Conservation (phyloP, 352 stramenopile genomes). For the Pythium biforme region DNA sequence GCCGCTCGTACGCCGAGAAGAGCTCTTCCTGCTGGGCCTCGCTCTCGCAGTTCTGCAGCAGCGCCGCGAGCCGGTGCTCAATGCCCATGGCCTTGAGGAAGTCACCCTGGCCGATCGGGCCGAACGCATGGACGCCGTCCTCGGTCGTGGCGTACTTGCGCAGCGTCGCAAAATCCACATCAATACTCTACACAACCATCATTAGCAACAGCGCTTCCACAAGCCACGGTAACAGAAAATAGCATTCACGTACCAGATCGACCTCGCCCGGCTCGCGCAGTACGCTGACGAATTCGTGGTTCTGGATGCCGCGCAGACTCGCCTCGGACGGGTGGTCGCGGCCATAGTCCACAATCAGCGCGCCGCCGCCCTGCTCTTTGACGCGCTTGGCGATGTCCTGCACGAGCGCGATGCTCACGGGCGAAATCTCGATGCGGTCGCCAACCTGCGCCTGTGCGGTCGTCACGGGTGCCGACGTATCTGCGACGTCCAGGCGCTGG, state of each 20-base stretch:
- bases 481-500: slow-evolving; percentile 54
- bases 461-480: slow-evolving; percentile 42
- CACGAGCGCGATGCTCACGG: slow-evolving; percentile 87
- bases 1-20: slow-evolving; percentile 90
- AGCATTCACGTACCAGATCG: slow-evolving; percentile 82
- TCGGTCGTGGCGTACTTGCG: slow-evolving; percentile 50
- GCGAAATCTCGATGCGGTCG: slow-evolving; percentile 93
- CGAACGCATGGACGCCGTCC: slow-evolving; percentile 69
- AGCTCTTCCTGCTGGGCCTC: slow-evolving; percentile 89
- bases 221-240: no score
- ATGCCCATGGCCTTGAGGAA: slow-evolving; percentile 96
- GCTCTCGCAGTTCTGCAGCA: slow-evolving; percentile 84
- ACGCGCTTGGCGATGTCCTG: slow-evolving; percentile 92
- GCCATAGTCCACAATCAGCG: slow-evolving; percentile 95
- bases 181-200: slow-evolving; percentile 62
- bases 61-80: slow-evolving; percentile 87
- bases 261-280: slow-evolving; percentile 91
- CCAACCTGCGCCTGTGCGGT: slow-evolving; percentile 63
- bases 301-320: slow-evolving; percentile 93
- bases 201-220: no score
- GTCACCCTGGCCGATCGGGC: slow-evolving; percentile 88
- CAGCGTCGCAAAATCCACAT: slow-evolving; percentile 88
- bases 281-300: slow-evolving; percentile 93
- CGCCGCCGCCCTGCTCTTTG: slow-evolving; percentile 75
- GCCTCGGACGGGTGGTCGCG: slow-evolving; percentile 88